These are phyloP conservation scores for Harringtonia aguacate DNA, from an alignment of 2,329 filamentous ascomycete genomes.

Conservation along the genomic window DNA sequence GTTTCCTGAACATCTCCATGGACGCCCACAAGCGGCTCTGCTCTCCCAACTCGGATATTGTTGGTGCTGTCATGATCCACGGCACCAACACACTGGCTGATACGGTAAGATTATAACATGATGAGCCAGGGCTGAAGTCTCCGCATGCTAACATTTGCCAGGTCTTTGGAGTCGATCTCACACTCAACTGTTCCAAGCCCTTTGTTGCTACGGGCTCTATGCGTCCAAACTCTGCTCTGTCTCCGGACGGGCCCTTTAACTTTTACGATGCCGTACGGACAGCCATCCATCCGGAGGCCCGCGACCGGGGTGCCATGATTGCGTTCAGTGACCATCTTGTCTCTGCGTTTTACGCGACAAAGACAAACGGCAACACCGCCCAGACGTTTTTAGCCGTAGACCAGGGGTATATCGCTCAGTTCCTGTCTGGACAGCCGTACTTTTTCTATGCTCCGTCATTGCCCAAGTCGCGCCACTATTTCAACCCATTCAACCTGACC, in stretches of 20 bases:
- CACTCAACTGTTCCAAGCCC: conserved; percentile 39
- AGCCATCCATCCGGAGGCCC: conserved; percentile 28
- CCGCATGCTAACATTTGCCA: not conserved
- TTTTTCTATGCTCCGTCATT: conserved; percentile 46
- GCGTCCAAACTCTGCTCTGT: conserved; percentile 41
- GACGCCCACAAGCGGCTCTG: conserved; percentile 21
- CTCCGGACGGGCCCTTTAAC: conserved; percentile 42
- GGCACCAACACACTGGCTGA: conserved; percentile 50
- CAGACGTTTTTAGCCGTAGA: conserved; percentile 51
- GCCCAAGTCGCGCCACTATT: conserved; percentile 34
- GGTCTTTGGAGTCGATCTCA: conserved; percentile 41
- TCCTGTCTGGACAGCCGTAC: conserved; percentile 46
- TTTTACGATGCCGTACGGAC: conserved; percentile 40
- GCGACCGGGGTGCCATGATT: conserved; percentile 44
- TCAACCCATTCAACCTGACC: conserved; percentile 24
- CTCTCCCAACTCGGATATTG: conserved; percentile 18
- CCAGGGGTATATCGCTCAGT: conserved; percentile 44
- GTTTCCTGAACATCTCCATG: conserved; percentile 21
- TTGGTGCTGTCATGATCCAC: conserved; percentile 21
- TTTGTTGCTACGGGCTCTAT: conserved; percentile 42
- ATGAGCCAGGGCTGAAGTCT: not conserved
- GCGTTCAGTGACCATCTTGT: conserved; percentile 52
- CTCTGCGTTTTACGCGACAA: conserved; percentile 47
- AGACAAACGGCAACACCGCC: conserved; percentile 50
- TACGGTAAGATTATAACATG: conserved; percentile 18